Base-by-base conservation (phyloP, 2,329 filamentous ascomycete species). In the Cladosporium sp. region DNA sequence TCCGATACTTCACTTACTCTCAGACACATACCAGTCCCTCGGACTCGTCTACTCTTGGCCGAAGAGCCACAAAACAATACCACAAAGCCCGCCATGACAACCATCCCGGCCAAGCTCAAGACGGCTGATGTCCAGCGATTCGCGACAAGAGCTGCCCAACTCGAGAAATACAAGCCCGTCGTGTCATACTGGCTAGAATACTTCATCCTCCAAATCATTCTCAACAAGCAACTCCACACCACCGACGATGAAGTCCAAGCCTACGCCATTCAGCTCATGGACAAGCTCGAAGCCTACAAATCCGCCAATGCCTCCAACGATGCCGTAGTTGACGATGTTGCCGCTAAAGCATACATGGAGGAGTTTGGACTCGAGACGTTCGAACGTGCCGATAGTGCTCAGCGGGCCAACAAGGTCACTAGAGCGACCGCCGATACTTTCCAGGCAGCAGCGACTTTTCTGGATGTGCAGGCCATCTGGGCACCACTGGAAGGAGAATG, bases 381-480 rank as follows among this genome's bases (percentile, higher is more conserved):
- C 56, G 80, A 85, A 41, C 82, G 89, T 55, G 92, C 88, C 3
- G 88, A 96, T 62, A 82, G 85, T 50, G 85, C 89, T 0, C 81
- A 97, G 62, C 80, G 83, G 52, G 85, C 86, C 42, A 85, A 93
- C 70, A 60, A 57, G 16, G 63, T 65, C 32, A 62, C 57, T 6
- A 91, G 88, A 60, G 87, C 94, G 78, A 98, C 93, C 0, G 90
- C 88, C 52, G 89, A 94, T 64, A 97, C 91, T 0, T 95, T 97
- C 59, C 86, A 91, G 64, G 93, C 94, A 1, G 88, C 93, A 0
- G 85, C 88, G 0, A 95, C 90, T 0, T 97, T 98, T 67, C 83
- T 97, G 62, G 89, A 96, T 58, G 76, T 97, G 4, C 79, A 88
- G 50, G 84, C 84, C 56, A 86, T 95, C 61, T 98, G 92, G 90